Evolutionary conservation across 169 alveolate genomes (phyloP), one percentile per base, ranked within the genome.

Genomic region (Sarcocystis neurona): DNA sequence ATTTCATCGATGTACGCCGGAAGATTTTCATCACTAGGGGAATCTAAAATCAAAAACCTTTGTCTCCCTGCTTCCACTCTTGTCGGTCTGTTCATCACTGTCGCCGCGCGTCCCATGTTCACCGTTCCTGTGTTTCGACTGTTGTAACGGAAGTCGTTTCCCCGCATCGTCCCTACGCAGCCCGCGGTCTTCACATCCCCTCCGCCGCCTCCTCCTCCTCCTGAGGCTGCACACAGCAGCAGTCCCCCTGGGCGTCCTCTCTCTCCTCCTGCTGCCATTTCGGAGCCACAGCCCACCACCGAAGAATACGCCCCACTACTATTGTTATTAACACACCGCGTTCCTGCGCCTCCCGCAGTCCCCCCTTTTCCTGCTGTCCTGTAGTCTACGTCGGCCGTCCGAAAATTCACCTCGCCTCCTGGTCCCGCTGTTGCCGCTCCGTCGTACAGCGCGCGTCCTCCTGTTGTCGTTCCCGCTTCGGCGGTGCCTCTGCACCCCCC

Each of bases 61-160:
- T 96, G 93, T 37, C 94, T 94, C 74, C 97, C 97, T 70, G 92
- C 92, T 78, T 94, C 97, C 27, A 97, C 95, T 63, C 92, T 88
- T 6, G 98, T 96, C 46, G 98, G 98, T 88, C 93, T 95, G 90
- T 96, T 96, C 92, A 96, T 90, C 89, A 95, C 89, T 78, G 79
- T 75, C 15, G 56, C 58, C 56, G 56, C 82, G n/a, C n/a, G n/a
- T n/a, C n/a, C n/a, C n/a, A n/a, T n/a, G n/a, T n/a, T n/a, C n/a
- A n/a, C n/a, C n/a, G n/a, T n/a, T n/a, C n/a, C n/a, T n/a, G n/a
- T n/a, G n/a, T n/a, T n/a, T n/a, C n/a, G n/a, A n/a, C n/a, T n/a
- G n/a, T n/a, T n/a, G n/a, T n/a, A n/a, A n/a, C n/a, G n/a, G n/a
- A n/a, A n/a, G n/a, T n/a, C n/a, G n/a, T n/a, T n/a, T n/a, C n/a